A percentile compares a stretch with the other conserved stretches of the same genome.
Evolutionary conservation across 1,139 yeast species (phyloP).

Genomic region (Yamadazyma songkhlaensis): DNA sequence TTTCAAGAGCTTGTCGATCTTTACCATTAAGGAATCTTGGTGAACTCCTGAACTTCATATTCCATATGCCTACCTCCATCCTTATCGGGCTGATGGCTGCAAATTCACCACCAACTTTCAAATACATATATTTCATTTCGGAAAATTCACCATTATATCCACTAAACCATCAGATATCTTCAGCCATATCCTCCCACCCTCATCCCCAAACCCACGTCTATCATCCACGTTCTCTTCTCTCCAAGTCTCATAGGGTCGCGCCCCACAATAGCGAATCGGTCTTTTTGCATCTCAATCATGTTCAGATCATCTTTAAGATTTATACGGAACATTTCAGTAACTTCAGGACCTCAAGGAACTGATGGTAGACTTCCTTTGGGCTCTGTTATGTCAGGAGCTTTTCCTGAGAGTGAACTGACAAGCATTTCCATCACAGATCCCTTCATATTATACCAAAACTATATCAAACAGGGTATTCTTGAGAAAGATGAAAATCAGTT

Average conservation of each 20-base stretch:
- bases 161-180: too few species aligned
- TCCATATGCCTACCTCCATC: too few species aligned
- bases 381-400: conserved; percentile 4
- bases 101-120: too few species aligned
- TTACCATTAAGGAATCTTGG: too few species aligned
- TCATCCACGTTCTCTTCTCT: too few species aligned
- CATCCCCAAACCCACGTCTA: too few species aligned
- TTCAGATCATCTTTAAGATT: neutral
- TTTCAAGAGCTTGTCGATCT: too few species aligned
- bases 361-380: conserved; percentile 26
- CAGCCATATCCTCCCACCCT: too few species aligned
- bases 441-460: conserved; percentile 51
- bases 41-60: too few species aligned
- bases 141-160: too few species aligned
- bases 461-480: conserved; percentile 49
- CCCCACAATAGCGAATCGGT: conserved; percentile 5
- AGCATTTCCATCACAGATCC: conserved; percentile 62
- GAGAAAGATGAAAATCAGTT: conserved; percentile 57
- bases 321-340: neutral
- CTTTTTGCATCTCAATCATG: conserved; percentile 1
- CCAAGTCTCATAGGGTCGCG: neutral
- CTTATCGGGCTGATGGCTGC: too few species aligned
- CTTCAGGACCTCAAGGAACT: conserved; percentile 37
- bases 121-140: too few species aligned
- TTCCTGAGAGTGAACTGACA: neutral